Evolutionary conservation across 179 eudicot species (phyloP).

Genomic region (Drosera spatulata): DNA sequence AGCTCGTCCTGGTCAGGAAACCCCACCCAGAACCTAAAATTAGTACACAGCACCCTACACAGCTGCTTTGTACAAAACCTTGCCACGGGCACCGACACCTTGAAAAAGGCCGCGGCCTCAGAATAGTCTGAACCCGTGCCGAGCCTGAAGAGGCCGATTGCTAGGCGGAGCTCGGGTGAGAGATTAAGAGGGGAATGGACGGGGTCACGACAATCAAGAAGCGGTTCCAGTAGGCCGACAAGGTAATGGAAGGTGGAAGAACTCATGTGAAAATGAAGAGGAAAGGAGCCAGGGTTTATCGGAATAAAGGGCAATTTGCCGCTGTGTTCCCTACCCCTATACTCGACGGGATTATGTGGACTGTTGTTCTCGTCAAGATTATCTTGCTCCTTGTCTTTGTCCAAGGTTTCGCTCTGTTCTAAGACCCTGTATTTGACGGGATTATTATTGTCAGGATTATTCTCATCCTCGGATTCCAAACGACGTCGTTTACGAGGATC

Average conservation of each 20-base stretch:
- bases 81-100: slow-evolving; percentile 34
- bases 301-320: slow-evolving; percentile 27
- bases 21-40: slow-evolving; percentile 84
- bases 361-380: too few relatives aligned
- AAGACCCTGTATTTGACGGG: neutral
- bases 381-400: too few relatives aligned
- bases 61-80: slow-evolving; percentile 59
- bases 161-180: slow-evolving; percentile 54
- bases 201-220: slow-evolving; percentile 92
- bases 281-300: slow-evolving; percentile 40
- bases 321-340: slow-evolving; percentile 27
- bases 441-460: slow-evolving; percentile 5
- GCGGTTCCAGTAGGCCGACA: slow-evolving; percentile 60
- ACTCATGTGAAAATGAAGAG: slow-evolving; percentile 38
- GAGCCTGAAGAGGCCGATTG: slow-evolving; percentile 56
- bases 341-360: neutral
- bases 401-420: too few relatives aligned
- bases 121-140: slow-evolving; percentile 53
- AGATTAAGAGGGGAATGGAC: slow-evolving; percentile 30
- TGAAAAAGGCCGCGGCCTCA: slow-evolving; percentile 40
- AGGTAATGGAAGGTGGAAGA: slow-evolving; percentile 77
- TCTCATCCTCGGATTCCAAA: neutral
- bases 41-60: slow-evolving; percentile 79
- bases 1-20: slow-evolving; percentile 49
- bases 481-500: slow-evolving; percentile 24